Evolutionary conservation across 176 grass and related monocot genomes (phyloP).

Genomic region (Triticum urartu): DNA sequence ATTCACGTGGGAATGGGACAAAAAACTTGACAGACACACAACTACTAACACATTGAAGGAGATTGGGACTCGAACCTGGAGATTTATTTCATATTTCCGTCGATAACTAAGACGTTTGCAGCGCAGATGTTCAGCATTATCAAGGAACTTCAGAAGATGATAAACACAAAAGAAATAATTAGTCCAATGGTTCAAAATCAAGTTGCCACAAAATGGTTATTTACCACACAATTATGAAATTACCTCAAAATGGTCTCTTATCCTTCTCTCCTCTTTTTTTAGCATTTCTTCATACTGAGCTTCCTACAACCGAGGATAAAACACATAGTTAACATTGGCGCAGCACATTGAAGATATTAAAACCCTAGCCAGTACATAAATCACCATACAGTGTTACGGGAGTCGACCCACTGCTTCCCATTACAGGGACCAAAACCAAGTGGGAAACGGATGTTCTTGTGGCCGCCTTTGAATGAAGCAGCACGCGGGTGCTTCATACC

Average conservation of each 20-base stretch:
- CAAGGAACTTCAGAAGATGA: background rate
- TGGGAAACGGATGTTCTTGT: background rate
- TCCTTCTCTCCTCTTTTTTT: background rate
- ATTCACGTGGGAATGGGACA: background rate
- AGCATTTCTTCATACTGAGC: background rate
- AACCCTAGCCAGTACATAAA: background rate
- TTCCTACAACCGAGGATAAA: background rate
- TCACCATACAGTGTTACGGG: background rate
- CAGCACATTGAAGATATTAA: background rate
- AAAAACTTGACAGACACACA: background rate
- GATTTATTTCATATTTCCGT: no score
- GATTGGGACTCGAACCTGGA: background rate
- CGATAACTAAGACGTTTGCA: background rate
- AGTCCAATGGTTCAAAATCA: background rate
- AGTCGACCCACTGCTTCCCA: background rate
- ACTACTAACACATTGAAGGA: background rate
- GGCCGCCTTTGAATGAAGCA: background rate
- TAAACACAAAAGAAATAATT: constrained; percentile 8
- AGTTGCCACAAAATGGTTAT: background rate
- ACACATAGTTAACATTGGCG: no score
- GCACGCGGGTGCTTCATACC: background rate
- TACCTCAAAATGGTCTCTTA: background rate
- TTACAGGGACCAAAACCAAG: background rate
- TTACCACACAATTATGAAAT: background rate
- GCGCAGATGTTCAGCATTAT: background rate